Conservation (phyloP, 1,139 yeast species). For the Arxiozyma bovina region DNA sequence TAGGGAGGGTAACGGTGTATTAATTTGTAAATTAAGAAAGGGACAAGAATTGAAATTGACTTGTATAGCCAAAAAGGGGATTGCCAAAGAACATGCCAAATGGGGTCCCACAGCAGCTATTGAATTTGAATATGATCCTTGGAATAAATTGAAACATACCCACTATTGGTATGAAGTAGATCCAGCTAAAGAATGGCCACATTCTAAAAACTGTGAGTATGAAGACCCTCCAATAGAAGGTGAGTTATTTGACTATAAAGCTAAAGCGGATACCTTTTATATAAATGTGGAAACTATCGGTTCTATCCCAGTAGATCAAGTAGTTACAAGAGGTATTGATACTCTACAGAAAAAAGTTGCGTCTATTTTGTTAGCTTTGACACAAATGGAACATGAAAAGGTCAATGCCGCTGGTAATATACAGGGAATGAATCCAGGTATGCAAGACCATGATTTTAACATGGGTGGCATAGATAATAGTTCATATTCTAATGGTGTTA, state of each 20-base stretch:
- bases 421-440: conserved; percentile 36
- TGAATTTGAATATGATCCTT: conserved; percentile 98
- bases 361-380: conserved; percentile 73
- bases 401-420: conserved; percentile 41
- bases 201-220: conserved; percentile 79
- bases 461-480: conserved; percentile 37
- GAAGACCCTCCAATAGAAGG: conserved; percentile 92
- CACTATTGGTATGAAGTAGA: conserved; percentile 94
- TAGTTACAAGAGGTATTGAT: conserved; percentile 71
- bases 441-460: conserved; percentile 36
- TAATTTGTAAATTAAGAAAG: conserved; percentile 82
- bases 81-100: conserved; percentile 96
- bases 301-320: conserved; percentile 78
- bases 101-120: conserved; percentile 98
- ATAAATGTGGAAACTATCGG: conserved; percentile 91
- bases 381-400: conserved; percentile 43
- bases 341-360: conserved; percentile 88
- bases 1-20: conserved; percentile 67
- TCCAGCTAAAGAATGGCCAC: conserved; percentile 89
- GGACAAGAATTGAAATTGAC: conserved; percentile 84
- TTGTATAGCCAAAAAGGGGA: conserved; percentile 96
- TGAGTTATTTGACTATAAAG: conserved; percentile 77
- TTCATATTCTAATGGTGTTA: conserved; percentile 29
- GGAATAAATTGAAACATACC: conserved; percentile 93
- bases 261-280: conserved; percentile 73